Percentiles rank a stretch among this genome's conserved stretches.
Evolutionary conservation across 2,329 filamentous ascomycete genomes (phyloP).

Genomic region (Fusarium odoratissimum): DNA sequence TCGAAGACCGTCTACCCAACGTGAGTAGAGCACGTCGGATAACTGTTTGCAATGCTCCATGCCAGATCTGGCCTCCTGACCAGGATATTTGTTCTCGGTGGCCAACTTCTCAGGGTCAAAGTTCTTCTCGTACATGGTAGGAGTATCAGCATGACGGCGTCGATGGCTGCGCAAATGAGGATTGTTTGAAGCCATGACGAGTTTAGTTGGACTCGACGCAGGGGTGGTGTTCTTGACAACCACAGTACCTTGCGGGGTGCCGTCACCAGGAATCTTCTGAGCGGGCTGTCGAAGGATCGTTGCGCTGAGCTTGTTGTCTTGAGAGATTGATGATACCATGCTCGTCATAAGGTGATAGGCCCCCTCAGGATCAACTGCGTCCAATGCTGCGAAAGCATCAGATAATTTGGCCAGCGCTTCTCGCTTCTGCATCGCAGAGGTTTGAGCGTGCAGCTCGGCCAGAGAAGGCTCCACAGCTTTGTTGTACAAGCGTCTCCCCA

Average conservation of each 20-base stretch:
- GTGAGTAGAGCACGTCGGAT: conserved; percentile 88
- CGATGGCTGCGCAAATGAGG: conserved; percentile 85
- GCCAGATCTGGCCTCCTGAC: conserved; percentile 68
- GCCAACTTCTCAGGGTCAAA: conserved; percentile 60
- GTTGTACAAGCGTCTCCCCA: conserved; percentile 84
- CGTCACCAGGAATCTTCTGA: conserved; percentile 56
- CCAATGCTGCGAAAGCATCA: conserved; percentile 85
- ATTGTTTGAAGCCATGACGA: conserved; percentile 84
- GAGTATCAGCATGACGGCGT: conserved; percentile 66
- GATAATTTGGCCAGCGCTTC: conserved; percentile 86
- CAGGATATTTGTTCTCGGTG: conserved; percentile 66
- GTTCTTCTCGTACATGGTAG: conserved; percentile 57
- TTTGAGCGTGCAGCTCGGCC: conserved; percentile 88
- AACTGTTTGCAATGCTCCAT: conserved; percentile 95
- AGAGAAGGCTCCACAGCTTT: conserved; percentile 86
- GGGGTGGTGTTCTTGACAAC: conserved; percentile 65
- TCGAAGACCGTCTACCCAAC: conserved; percentile 88
- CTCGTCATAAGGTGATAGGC: conserved; percentile 85
- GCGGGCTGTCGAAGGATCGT: conserved; percentile 58
- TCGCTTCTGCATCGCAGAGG: conserved; percentile 72
- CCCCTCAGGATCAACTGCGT: conserved; percentile 90
- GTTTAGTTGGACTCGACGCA: conserved; percentile 67
- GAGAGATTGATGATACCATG: conserved; percentile 78
- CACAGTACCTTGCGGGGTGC: conserved; percentile 66
- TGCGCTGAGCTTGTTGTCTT: conserved; percentile 72